Evolutionary conservation across 352 stramenopile genomes (phyloP), one percentile per base, ranked within the genome.

Genomic region (Globisporangium radiosum): DNA sequence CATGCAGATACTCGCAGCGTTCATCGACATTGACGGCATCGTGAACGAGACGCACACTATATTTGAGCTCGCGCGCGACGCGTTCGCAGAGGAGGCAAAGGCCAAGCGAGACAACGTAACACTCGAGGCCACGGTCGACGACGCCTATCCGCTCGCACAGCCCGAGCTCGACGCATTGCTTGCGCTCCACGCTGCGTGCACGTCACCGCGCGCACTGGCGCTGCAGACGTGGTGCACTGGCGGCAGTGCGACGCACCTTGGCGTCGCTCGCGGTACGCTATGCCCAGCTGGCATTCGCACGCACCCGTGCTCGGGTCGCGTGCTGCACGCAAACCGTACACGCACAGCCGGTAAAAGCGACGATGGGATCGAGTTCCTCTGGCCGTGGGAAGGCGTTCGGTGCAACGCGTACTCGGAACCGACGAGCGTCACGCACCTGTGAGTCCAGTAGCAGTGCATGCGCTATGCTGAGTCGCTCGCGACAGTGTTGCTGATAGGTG

Each of bases 391-490:
- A 59, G 78, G 82, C n/a, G 63, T 92, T 60, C 75, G 71, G 50
- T 92, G 79, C 59, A 71, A 89, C 38, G 64, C 63, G 0, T 84
- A 81, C 63, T 85, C 82, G 19, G 72, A 88, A 37, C 82, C 79
- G 42, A 88, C 82, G 15, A 86, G 74, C 5, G 52, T 90, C 59
- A 90, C 82, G 4, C 69, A 89, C 69, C 79, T 92, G 82, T 90
- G 76, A 8, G 40, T 44, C 11, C 40, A 3, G 25, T 33, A 33
- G 25, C 25, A 25, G 25, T 25, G 25, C 25, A 33, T 33, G 25
- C 25, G 25, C 25, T 33, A 33, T 33, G 25, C 25, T 33, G 25
- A 33, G 25, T 33, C 25, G 25, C 25, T 33, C 25, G 25, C 25
- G 25, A 33, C 25, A 33, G 25, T 33, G 25, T 33, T 33, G 25